These are phyloP conservation scores for Monosporascus sp. DNA, from an alignment of 2,329 filamentous ascomycete genomes.

Conservation along the genomic window DNA sequence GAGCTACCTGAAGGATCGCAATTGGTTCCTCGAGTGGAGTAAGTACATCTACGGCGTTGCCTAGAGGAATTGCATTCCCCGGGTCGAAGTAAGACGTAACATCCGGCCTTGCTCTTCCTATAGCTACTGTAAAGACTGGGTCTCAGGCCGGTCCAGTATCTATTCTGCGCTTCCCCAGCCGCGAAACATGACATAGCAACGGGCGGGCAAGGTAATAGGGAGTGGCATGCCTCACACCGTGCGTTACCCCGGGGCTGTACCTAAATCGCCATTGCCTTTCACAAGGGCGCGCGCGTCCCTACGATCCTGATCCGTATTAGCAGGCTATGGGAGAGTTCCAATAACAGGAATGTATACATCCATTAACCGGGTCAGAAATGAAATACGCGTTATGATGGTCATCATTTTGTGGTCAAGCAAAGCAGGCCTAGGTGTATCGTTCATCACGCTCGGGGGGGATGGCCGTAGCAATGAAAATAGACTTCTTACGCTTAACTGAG, in stretches of 20 bases:
- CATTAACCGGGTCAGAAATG: neutral
- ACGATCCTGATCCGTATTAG: neutral
- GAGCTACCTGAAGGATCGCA: neutral
- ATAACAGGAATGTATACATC: neutral
- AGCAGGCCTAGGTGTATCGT: neutral
- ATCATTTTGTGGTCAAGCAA: neutral
- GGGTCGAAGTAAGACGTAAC: too few relatives aligned
- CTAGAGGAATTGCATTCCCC: neutral
- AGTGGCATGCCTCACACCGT: too few relatives aligned
- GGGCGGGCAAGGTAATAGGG: too few relatives aligned
- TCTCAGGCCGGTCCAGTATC: too few relatives aligned
- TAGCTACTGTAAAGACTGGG: neutral
- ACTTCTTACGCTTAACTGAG: too few relatives aligned
- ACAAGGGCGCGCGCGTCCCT: neutral
- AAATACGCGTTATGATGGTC: neutral
- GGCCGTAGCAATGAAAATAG: too few relatives aligned
- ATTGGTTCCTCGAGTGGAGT: constrained; percentile 1
- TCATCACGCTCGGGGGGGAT: neutral
- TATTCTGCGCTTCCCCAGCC: too few relatives aligned
- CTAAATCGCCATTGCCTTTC: too few relatives aligned
- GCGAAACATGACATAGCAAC: too few relatives aligned
- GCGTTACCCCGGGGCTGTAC: too few relatives aligned
- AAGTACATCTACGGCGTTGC: neutral
- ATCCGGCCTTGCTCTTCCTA: neutral
- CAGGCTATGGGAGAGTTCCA: neutral